Conservation (phyloP, 1,139 yeast species). For the Kluyveromyces sp. region DNA sequence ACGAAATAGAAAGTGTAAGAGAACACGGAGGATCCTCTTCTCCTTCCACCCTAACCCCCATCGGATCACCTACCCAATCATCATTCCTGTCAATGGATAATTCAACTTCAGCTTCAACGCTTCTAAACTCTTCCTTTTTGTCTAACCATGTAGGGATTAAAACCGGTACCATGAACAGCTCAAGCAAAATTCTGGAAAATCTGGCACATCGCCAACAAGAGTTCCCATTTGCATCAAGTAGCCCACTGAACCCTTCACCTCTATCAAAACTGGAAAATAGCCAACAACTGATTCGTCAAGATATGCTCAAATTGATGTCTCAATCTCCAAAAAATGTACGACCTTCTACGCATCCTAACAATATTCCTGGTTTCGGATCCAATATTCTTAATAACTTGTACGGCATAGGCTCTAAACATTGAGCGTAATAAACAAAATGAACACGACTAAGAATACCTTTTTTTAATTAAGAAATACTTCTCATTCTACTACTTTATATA, state of each 20-base stretch:
- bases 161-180: neutral
- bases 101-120: neutral
- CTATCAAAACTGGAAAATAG: slow-evolving; percentile 6
- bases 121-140: neutral
- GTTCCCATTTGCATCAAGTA: neutral
- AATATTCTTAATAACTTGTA: slow-evolving; percentile 15
- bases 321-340: slow-evolving; percentile 1
- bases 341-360: neutral
- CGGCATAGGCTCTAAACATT: slow-evolving; percentile 9
- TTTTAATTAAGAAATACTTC: no score
- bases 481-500: no score
- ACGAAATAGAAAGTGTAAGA: slow-evolving; percentile 19
- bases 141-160: neutral
- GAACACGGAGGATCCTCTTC: neutral
- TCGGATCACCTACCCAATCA: slow-evolving; percentile 1
- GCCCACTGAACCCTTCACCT: slow-evolving; percentile 2
- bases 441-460: no score
- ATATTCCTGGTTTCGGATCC: slow-evolving; percentile 11
- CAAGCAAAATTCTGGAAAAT: slow-evolving; percentile 5
- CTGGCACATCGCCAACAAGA: slow-evolving; percentile 2
- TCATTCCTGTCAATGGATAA: neutral
- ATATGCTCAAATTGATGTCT: slow-evolving; percentile 7
- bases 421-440: neutral
- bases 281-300: slow-evolving; percentile 6
- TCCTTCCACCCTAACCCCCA: neutral